These are phyloP conservation scores for Serendipita sp. DNA, from an alignment of 768 basidiomycete species.

Conservation along the genomic window DNA sequence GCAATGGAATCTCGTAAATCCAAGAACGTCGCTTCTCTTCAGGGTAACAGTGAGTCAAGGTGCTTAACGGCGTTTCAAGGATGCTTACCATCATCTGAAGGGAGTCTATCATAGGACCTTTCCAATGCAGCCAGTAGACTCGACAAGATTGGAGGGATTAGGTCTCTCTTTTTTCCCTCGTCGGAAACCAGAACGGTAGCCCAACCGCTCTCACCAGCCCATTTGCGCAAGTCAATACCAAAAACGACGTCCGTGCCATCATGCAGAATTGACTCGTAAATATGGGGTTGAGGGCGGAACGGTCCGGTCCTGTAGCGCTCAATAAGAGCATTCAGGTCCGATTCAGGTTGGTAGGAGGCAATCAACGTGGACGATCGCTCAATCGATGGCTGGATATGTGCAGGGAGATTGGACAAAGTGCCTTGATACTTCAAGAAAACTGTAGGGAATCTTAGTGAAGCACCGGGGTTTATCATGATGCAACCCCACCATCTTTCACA, in stretches of 20 bases:
- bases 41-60: neutral
- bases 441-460: slow-evolving; percentile 17
- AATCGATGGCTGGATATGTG: slow-evolving; percentile 44
- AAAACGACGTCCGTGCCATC: slow-evolving; percentile 78
- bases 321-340: slow-evolving; percentile 71
- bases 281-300: slow-evolving; percentile 70
- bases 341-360: slow-evolving; percentile 75
- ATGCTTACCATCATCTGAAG: slow-evolving; percentile 46
- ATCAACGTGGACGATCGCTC: slow-evolving; percentile 63
- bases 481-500: slow-evolving; percentile 56
- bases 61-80: neutral
- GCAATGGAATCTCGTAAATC: slow-evolving; percentile 82
- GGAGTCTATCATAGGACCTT: slow-evolving; percentile 43
- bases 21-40: slow-evolving; percentile 76
- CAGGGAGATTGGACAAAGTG: slow-evolving; percentile 56
- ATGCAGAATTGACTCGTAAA: slow-evolving; percentile 75
- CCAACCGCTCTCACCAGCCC: slow-evolving; percentile 74
- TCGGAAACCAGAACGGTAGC: slow-evolving; percentile 30
- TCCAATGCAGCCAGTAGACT: slow-evolving; percentile 49
- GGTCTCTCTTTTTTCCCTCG: slow-evolving; percentile 40
- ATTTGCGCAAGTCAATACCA: slow-evolving; percentile 79
- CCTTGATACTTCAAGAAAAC: slow-evolving; percentile 80
- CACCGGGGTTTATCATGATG: neutral
- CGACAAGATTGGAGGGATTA: slow-evolving; percentile 57
- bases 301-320: slow-evolving; percentile 89